phyloP scores from a whole-genome alignment of 225 moss, liverwort and hornwort genomes.

The Physcomitrellopsis africana region DNA sequence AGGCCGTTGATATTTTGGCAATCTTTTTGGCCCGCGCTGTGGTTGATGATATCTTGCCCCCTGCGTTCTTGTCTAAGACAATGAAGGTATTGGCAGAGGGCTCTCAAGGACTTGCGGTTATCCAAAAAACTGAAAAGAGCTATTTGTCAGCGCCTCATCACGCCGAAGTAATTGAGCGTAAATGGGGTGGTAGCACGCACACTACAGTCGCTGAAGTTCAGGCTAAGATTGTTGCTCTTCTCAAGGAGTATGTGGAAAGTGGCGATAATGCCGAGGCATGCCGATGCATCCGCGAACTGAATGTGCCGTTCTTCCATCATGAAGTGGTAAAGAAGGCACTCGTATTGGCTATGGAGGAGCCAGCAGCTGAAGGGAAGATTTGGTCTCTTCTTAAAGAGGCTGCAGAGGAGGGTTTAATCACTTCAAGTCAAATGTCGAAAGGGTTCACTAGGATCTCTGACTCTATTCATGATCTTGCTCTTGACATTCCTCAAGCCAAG shows the following conservation, averaged over 20 bases:
- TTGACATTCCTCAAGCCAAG: constrained; percentile 80
- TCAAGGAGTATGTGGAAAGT: constrained; percentile 80
- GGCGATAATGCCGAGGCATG: constrained; percentile 82
- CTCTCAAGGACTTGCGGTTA: constrained; percentile 65
- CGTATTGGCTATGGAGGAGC: constrained; percentile 79
- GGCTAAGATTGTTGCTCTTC: constrained; percentile 64
- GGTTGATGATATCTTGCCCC: constrained; percentile 86
- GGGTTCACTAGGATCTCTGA: constrained; percentile 78
- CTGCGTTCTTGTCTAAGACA: constrained; percentile 72
- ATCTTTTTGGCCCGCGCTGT: constrained; percentile 86
- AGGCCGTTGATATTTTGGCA: constrained; percentile 77
- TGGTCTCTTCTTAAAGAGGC: constrained; percentile 64
- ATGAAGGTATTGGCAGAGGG: constrained; percentile 67
- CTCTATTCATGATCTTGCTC: constrained; percentile 71
- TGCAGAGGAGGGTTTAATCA: constrained; percentile 81
- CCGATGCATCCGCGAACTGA: constrained; percentile 81
- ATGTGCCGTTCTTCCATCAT: constrained; percentile 87
- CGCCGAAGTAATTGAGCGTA: constrained; percentile 84
- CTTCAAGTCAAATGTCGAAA: constrained; percentile 90
- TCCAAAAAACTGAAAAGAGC: constrained; percentile 86
- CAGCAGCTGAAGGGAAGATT: constrained; percentile 60
- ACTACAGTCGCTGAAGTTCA: constrained; percentile 85
- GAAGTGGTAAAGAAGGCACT: constrained; percentile 90
- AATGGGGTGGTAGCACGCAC: constrained; percentile 88
- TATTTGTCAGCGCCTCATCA: constrained; percentile 83